Base-by-base conservation (phyloP, 305 asterid genomes). In the Salvia sclarea region DNA sequence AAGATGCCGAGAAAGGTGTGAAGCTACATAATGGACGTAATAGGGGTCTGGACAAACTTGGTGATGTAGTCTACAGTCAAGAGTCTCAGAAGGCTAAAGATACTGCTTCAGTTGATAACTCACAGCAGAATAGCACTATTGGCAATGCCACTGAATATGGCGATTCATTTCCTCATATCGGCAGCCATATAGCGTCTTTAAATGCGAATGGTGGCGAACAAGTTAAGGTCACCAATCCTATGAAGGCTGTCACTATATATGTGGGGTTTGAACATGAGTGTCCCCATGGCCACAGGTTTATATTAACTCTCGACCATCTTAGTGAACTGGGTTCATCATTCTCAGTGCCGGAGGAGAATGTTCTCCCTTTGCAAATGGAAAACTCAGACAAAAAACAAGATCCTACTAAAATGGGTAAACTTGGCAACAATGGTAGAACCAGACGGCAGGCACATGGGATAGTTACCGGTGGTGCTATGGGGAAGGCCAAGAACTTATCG, bases 261-360 rank as follows among this genome's bases (percentile, higher is more conserved):
- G 70, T 89, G 74, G 99, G 99, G 25, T 89, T 89, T 76, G 98
- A 94, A 73, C 94, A 94, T 40, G 98, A 94, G 78, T 94, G 99
- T 68, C 94, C 99, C 63, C 85, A 61, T 53, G 99, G 99, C 56
- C 99, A 94, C 86, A 82, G 98, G 64, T 91, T 94, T 78, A 88
- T 91, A 72, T 76, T 94, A 75, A 79, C 78, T 35, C 74, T 75
- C 53, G 95, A 88, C 62, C 96, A 87, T 82, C 89, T 94, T 64
- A 77, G 76, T 66, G 92, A 82, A 61, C 96, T 89, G 57, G 94
- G 95, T 47, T 72, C 94, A 22, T 74, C 83, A 18, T 88, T 79
- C 78, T 71, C 85, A 33, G 69, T 66, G 69, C 79, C 85, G 12
- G 91, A 84, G 79, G 96, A 91, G 70, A 78, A 82, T 48, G 56